Percentiles rank a stretch among this genome's conserved stretches.
Evolutionary conservation across 768 basidiomycete genomes (phyloP).

Genomic region (Xanthoconium purpureum): DNA sequence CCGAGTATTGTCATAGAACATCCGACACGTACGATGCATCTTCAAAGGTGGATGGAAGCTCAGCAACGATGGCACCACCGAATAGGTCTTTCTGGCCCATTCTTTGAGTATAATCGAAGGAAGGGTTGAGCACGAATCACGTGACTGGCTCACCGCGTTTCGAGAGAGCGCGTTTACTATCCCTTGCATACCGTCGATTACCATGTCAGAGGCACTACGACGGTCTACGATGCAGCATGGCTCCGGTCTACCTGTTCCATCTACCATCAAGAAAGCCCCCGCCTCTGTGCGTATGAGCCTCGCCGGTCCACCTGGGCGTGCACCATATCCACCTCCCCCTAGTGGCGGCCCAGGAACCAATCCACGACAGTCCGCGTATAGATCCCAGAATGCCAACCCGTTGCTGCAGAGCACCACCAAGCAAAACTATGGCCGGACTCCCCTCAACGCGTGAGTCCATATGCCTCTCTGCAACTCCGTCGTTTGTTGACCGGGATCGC

Average conservation of each 20-base stretch:
- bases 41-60: conserved; percentile 53
- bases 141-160: conserved; percentile 9
- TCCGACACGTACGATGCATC: conserved; percentile 77
- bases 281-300: conserved; percentile 62
- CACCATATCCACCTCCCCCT: conserved; percentile 42
- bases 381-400: conserved; percentile 67
- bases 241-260: conserved; percentile 71
- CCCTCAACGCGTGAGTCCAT: conserved; percentile 56
- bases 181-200: background rate
- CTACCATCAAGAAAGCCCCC: conserved; percentile 68
- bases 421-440: conserved; percentile 67
- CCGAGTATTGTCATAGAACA: conserved; percentile 7
- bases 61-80: conserved; percentile 77
- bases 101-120: background rate
- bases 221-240: conserved; percentile 60
- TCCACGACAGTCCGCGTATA: conserved; percentile 65
- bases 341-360: conserved; percentile 43
- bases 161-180: background rate
- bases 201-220: conserved; percentile 48
- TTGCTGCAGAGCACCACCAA: conserved; percentile 69
- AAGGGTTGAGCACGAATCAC: conserved; percentile 3
- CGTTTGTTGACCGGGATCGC: conserved; percentile 4
- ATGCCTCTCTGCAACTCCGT: background rate
- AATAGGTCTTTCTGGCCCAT: conserved; percentile 50
- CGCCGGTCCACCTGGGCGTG: conserved; percentile 69